Percentiles rank a stretch among this genome's conserved stretches.
These are phyloP conservation scores for Suhomyces prunicola DNA, from an alignment of 805 yeast species.

Conservation along the genomic window DNA sequence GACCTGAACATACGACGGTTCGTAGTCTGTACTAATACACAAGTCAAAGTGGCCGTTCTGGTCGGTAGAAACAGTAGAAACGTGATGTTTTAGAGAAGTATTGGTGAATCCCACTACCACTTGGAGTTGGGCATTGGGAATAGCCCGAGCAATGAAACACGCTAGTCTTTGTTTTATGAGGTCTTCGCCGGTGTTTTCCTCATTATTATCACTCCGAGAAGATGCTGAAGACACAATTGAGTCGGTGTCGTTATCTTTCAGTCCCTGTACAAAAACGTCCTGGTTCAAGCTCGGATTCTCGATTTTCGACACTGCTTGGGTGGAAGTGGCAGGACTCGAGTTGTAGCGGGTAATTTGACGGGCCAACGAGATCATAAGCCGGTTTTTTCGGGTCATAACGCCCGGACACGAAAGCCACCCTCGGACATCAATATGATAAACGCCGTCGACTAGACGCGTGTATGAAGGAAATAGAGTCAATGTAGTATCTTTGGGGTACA, in stretches of 20 bases:
- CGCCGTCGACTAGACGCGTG: slow-evolving; percentile 21
- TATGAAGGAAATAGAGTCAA: slow-evolving; percentile 48
- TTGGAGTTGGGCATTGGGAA: slow-evolving; percentile 53
- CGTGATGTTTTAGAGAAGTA: background rate
- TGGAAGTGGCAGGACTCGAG: slow-evolving; percentile 4
- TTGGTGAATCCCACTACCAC: slow-evolving; percentile 52
- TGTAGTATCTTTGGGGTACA: slow-evolving; percentile 54
- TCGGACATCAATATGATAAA: slow-evolving; percentile 54
- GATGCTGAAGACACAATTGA: slow-evolving; percentile 1
- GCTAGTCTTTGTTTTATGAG: slow-evolving; percentile 61
- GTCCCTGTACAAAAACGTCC: slow-evolving; percentile 14
- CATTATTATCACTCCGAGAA: slow-evolving; percentile 6
- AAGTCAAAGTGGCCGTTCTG: slow-evolving; percentile 62
- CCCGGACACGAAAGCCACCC: slow-evolving; percentile 78
- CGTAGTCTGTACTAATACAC: slow-evolving; percentile 51
- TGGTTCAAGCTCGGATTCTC: slow-evolving; percentile 26
- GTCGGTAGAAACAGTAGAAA: slow-evolving; percentile 48
- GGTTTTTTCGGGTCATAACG: slow-evolving; percentile 63
- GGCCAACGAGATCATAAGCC: slow-evolving; percentile 64
- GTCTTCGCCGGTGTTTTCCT: slow-evolving; percentile 33
- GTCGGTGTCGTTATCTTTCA: slow-evolving; percentile 3
- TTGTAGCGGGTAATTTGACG: slow-evolving; percentile 56
- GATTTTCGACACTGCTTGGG: slow-evolving; percentile 22
- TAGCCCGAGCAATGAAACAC: slow-evolving; percentile 65
- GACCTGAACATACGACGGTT: slow-evolving; percentile 59